Percentiles rank a stretch among this genome's conserved stretches.
These are phyloP conservation scores for Neoconidiobolus thromboides DNA, from an alignment of 371 early-diverging fungal species.

Conservation along the genomic window DNA sequence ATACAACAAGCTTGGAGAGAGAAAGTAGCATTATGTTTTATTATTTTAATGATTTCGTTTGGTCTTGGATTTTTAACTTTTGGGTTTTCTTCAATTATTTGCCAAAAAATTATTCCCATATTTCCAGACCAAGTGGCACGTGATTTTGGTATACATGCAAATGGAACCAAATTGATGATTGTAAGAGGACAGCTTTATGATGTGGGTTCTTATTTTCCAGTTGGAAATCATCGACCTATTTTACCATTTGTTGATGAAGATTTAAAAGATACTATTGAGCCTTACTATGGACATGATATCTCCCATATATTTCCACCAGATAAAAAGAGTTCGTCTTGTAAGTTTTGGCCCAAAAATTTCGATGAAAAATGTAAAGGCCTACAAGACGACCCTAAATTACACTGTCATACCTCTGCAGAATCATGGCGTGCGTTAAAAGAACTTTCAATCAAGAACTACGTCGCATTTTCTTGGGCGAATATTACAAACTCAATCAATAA, in stretches of 20 bases:
- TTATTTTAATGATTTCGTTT: conserved; percentile 27
- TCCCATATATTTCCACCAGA: conserved; percentile 13
- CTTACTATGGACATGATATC: conserved; percentile 14
- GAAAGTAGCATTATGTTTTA: conserved; percentile 53
- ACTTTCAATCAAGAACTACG: conserved; percentile 4
- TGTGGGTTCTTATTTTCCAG: conserved; percentile 11
- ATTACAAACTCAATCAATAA: conserved; percentile 2
- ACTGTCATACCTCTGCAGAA: conserved; percentile 11
- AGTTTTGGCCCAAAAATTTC: conserved; percentile 9
- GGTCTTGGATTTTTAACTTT: conserved; percentile 34
- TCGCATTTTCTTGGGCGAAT: conserved; percentile 12
- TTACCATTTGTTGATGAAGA: conserved; percentile 7
- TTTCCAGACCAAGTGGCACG: conserved; percentile 9
- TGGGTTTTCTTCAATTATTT: conserved; percentile 29
- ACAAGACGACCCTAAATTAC: conserved; percentile 3
- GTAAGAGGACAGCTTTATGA: conserved; percentile 18
- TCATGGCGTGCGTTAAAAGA: background rate
- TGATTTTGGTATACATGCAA: conserved; percentile 3
- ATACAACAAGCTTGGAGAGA: conserved; percentile 59
- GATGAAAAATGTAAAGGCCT: conserved; percentile 9
- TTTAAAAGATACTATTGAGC: conserved; percentile 8
- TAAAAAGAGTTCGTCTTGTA: conserved; percentile 8
- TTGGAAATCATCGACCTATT: conserved; percentile 13
- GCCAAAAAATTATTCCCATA: conserved; percentile 10
- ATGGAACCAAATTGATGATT: conserved; percentile 9